Percentiles rank a stretch among this genome's conserved stretches.
Conservation (phyloP, 2,329 filamentous ascomycete genomes). For the Venturia asperata region DNA sequence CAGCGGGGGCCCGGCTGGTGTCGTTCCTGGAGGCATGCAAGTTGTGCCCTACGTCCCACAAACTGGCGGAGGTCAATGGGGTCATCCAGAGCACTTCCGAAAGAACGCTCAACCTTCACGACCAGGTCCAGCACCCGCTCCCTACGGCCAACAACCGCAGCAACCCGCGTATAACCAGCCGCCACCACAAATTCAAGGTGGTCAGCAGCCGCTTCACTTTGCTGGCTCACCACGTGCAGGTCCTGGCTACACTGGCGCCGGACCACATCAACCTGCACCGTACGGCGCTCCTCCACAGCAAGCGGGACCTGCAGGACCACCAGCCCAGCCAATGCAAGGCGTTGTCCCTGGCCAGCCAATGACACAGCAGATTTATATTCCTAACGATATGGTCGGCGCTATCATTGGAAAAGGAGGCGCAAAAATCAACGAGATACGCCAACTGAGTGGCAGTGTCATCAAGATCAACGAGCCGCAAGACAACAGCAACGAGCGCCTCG, state of each 20-base stretch:
- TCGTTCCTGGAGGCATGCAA: slow-evolving; percentile 95
- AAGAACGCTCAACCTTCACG: slow-evolving; percentile 54
- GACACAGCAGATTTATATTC: slow-evolving; percentile 98
- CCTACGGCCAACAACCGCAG: slow-evolving; percentile 53
- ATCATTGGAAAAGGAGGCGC: slow-evolving; percentile 98
- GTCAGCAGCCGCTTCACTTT: slow-evolving; percentile 68
- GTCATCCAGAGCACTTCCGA: slow-evolving; percentile 78
- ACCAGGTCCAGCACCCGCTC: slow-evolving; percentile 68
- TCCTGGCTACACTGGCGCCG: slow-evolving; percentile 66
- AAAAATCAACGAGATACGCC: slow-evolving; percentile 98
- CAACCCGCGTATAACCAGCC: slow-evolving; percentile 41
- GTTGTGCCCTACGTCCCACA: slow-evolving; percentile 97
- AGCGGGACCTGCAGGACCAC: slow-evolving; percentile 35
- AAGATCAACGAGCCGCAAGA: slow-evolving; percentile 99
- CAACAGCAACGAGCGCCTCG: slow-evolving; percentile 95
- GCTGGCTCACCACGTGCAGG: slow-evolving; percentile 58
- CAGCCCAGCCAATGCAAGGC: slow-evolving; percentile 64
- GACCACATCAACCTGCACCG: slow-evolving; percentile 65
- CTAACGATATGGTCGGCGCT: slow-evolving; percentile 98
- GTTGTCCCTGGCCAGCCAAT: slow-evolving; percentile 74
- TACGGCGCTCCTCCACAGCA: slow-evolving; percentile 56
- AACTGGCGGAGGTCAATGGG: slow-evolving; percentile 85
- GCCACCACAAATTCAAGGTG: slow-evolving; percentile 35
- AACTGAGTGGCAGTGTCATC: slow-evolving; percentile 94
- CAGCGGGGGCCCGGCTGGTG: slow-evolving; percentile 85